Evolutionary conservation across 2,329 filamentous ascomycete genomes (phyloP), one percentile per base, ranked within the genome.

Genomic region (Sphaceloma murrayae): DNA sequence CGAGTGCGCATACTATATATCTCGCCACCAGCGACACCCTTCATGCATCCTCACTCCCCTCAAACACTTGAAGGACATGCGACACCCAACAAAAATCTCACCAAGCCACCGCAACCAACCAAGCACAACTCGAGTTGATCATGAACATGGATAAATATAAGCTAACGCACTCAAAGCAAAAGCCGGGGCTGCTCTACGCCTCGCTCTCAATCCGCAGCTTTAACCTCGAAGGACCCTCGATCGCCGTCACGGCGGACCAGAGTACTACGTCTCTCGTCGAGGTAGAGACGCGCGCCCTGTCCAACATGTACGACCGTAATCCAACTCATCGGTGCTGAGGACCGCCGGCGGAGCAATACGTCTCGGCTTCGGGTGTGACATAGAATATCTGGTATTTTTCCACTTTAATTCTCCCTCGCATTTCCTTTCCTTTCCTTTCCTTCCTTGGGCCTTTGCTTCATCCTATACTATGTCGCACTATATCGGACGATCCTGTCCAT

Each of bases 291-390:
- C 29, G n/a, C 29, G n/a, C 11, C 14, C 21, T 14, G 19, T 13
- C 6, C 34, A 11, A n/a, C n/a, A 9, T 14, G 3, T 8, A 24
- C 24, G 5, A 14, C 13, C 24, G 14, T 29, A 26, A n/a, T 49
- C 49, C 48, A 45, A 49, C 63, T 66, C 63, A 56, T 65, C 61
- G 62, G 63, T 66, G 56, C 61, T 62, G 53, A 50, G 51, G 55
- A 53, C 50, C 52, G 48, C 56, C 51, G 61, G 63, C 62, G 48
- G 46, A 52, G 48, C 38, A 47, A 34, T 30, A 36, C 10, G 22
- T 40, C 22, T 44, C 46, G 29, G 40, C 24, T 29, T 38, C 39
- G 33, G 16, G 14, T 11, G 18, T 43, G 26, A n/a, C n/a, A n/a
- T n/a, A n/a, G n/a, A 30, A 18, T 30, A 19, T 29, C 29, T 34